A percentile compares a stretch with the other conserved stretches of the same genome.
Conservation (phyloP, 2,329 filamentous ascomycete genomes). For the Botrytis paeoniae region DNA sequence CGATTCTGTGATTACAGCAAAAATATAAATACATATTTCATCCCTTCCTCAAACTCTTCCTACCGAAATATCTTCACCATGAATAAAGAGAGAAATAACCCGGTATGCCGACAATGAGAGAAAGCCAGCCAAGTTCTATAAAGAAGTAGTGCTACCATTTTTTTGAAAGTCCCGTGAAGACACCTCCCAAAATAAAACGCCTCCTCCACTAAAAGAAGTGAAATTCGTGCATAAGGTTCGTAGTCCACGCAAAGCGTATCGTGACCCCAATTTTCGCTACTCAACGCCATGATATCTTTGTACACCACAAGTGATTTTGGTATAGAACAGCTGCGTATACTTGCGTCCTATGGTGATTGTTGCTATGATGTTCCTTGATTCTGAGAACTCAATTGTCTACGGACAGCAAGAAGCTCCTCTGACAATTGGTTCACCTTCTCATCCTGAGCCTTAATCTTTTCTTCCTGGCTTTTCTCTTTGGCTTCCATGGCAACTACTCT, state of each 20-base stretch:
- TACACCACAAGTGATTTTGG: constrained; percentile 27
- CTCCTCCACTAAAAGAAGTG: constrained; percentile 23
- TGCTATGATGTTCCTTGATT: constrained; percentile 31
- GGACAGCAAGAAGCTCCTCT: constrained; percentile 33
- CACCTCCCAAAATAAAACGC: constrained; percentile 26
- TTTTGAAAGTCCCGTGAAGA: constrained; percentile 19
- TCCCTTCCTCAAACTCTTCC: constrained; percentile 6
- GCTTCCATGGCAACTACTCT: constrained; percentile 43
- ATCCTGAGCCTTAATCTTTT: constrained; percentile 26
- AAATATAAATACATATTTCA: constrained; percentile 19
- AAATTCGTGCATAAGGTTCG: constrained; percentile 24
- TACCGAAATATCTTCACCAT: constrained; percentile 12
- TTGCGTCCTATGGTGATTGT: constrained; percentile 28
- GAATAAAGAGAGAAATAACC: constrained; percentile 20
- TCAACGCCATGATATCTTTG: constrained; percentile 31
- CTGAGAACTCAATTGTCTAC: constrained; percentile 31
- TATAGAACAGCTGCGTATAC: constrained; percentile 33
- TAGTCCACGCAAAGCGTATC: constrained; percentile 21
- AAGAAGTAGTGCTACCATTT: constrained; percentile 23
- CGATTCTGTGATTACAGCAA: constrained; percentile 9
- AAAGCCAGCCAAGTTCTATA: constrained; percentile 22
- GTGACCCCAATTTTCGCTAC: constrained; percentile 27
- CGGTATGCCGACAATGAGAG: constrained; percentile 17
- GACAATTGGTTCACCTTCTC: constrained; percentile 34
- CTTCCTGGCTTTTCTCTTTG: constrained; percentile 32